These are phyloP conservation scores for Pestalotiopsis sp. DNA, from an alignment of 2,329 filamentous ascomycete species.

Conservation along the genomic window DNA sequence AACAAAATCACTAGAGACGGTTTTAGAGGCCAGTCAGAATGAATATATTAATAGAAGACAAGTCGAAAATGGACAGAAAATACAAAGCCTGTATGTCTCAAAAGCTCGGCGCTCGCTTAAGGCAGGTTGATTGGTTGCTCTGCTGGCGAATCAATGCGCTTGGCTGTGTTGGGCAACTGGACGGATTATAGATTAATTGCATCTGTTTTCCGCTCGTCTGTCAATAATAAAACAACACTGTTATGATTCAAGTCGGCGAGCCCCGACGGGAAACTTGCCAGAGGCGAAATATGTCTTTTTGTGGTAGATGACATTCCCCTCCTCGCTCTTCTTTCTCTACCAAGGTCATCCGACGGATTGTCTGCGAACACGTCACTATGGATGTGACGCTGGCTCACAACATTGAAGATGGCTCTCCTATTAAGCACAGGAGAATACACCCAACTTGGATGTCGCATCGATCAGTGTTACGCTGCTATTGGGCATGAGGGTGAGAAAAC, in stretches of 20 bases:
- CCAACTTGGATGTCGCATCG: neutral
- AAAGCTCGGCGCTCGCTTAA: neutral
- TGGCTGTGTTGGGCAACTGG: constrained; percentile 4
- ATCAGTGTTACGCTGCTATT: neutral
- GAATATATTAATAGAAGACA: neutral
- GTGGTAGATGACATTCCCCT: neutral
- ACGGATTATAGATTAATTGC: neutral
- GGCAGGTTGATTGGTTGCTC: neutral
- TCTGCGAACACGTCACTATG: neutral
- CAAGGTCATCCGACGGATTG: neutral
- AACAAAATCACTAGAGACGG: neutral
- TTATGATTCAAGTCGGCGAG: neutral
- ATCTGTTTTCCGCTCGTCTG: neutral
- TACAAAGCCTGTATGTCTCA: neutral
- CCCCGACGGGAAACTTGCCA: neutral
- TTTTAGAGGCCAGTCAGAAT: neutral
- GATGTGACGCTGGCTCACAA: neutral
- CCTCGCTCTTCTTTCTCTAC: neutral
- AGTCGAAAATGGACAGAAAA: neutral
- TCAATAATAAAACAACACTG: neutral
- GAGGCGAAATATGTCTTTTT: neutral
- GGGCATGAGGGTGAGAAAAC: neutral
- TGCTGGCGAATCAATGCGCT: constrained; percentile 3
- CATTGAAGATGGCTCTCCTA: neutral
- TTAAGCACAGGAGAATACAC: too few species aligned